A percentile compares a stretch with the other conserved stretches of the same genome.
Evolutionary conservation across 495 filamentous ascomycete genomes (phyloP).

Genomic region (Podospora bellae-mahoneyi): DNA sequence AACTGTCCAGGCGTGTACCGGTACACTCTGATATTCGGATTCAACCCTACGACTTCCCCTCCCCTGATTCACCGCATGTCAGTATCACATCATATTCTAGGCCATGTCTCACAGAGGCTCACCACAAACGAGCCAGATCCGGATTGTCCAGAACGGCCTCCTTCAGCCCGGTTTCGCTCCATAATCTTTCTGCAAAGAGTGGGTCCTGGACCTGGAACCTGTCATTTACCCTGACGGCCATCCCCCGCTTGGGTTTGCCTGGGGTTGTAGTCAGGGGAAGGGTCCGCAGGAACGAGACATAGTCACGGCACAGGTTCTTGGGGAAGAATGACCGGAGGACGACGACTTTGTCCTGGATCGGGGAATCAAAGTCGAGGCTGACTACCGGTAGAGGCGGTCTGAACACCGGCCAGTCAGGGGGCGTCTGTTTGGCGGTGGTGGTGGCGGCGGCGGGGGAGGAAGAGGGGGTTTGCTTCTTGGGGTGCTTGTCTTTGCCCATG

Average conservation of each 20-base stretch:
- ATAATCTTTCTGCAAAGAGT: constrained; percentile 69
- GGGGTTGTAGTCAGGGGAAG: constrained; percentile 79
- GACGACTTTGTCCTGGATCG: constrained; percentile 62
- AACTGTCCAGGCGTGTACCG: constrained; percentile 85
- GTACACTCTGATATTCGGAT: constrained; percentile 87
- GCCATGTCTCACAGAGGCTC: constrained; percentile 5
- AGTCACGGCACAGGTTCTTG: constrained; percentile 72
- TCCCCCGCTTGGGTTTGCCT: constrained; percentile 76
- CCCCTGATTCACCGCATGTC: constrained; percentile 54
- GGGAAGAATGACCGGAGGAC: constrained; percentile 77
- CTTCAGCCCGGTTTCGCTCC: constrained; percentile 59
- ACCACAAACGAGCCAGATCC: constrained; percentile 38
- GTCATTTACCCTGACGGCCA: constrained; percentile 87
- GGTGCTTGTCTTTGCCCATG: constrained; percentile 32
- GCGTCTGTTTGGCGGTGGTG: neutral
- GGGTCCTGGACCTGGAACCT: constrained; percentile 80
- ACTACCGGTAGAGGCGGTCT: constrained; percentile 65
- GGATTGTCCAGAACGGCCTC: constrained; percentile 40
- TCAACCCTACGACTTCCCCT: constrained; percentile 79
- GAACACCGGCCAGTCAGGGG: constrained; percentile 75
- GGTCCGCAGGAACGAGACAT: constrained; percentile 71
- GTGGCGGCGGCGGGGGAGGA: constrained; percentile 3
- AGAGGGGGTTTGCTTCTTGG: constrained; percentile 17
- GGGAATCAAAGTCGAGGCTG: constrained; percentile 59
- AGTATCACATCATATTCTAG: neutral